A percentile compares a stretch with the other conserved stretches of the same genome.
Conservation (phyloP, 1,139 yeast species). For the Yamadazyma conglobata region DNA sequence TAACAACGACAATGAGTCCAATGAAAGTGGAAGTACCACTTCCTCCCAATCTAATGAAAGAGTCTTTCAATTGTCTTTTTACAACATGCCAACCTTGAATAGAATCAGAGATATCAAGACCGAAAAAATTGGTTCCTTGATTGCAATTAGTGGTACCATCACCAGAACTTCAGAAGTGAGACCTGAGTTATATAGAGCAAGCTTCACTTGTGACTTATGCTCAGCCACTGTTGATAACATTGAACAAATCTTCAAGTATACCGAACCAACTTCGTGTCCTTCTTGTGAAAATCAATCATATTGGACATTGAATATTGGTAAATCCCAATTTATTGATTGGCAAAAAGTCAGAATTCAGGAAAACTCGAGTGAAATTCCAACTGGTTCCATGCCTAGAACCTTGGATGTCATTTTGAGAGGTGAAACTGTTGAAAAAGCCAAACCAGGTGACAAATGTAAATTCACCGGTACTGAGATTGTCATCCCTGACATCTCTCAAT, state of each 20-base stretch:
- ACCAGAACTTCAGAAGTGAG: constrained; percentile 96
- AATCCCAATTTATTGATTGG: constrained; percentile 94
- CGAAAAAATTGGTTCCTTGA: constrained; percentile 80
- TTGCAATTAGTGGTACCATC: constrained; percentile 91
- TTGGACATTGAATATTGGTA: constrained; percentile 80
- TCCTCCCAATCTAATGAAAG: constrained; percentile 53
- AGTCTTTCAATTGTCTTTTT: constrained; percentile 85
- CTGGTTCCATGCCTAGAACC: constrained; percentile 99
- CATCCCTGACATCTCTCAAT: constrained; percentile 90
- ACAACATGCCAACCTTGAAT: constrained; percentile 77
- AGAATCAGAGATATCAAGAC: constrained; percentile 89
- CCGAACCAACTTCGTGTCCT: constrained; percentile 94
- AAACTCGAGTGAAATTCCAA: constrained; percentile 92
- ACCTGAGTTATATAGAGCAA: constrained; percentile 86
- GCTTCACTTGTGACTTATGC: constrained; percentile 89
- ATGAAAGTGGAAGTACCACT: constrained; percentile 21
- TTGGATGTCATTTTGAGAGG: constrained; percentile 91
- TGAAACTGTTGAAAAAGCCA: constrained; percentile 92
- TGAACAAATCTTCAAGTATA: constrained; percentile 89
- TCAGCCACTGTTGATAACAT: constrained; percentile 82
- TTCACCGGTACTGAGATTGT: constrained; percentile 97
- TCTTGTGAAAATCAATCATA: constrained; percentile 83
- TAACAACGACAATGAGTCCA: constrained; percentile 14
- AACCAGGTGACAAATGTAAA: constrained; percentile 95
- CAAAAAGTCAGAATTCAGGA: constrained; percentile 95